phyloP scores from a whole-genome alignment of 768 basidiomycete species.

The Tylopilus intermedius region DNA sequence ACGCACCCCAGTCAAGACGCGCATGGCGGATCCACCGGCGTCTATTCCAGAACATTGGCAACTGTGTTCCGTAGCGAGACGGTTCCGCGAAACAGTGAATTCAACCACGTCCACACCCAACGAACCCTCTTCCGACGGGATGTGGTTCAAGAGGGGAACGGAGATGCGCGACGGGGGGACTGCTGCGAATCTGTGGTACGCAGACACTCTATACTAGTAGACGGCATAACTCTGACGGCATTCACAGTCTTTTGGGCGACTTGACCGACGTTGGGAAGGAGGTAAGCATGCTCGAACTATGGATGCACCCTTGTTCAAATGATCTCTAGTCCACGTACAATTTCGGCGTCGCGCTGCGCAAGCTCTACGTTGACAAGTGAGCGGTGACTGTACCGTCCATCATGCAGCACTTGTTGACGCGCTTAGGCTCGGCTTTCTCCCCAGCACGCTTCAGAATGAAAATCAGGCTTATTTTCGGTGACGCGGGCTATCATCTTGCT shows the following conservation, averaged over 20 bases:
- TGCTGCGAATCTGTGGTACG: slow-evolving; percentile 62
- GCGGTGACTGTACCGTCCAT: slow-evolving; percentile 3
- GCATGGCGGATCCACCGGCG: slow-evolving; percentile 57
- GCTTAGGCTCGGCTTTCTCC: slow-evolving; percentile 59
- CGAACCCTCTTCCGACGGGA: slow-evolving; percentile 17
- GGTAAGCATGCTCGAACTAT: slow-evolving; percentile 32
- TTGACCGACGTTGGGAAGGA: slow-evolving; percentile 53
- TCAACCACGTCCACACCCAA: slow-evolving; percentile 14
- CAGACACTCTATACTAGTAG: not conserved
- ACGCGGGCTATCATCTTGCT: not conserved
- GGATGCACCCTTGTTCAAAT: not conserved
- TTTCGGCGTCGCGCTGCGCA: slow-evolving; percentile 55
- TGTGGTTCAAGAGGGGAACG: slow-evolving; percentile 44
- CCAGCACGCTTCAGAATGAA: slow-evolving; percentile 42
- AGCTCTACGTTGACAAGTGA: slow-evolving; percentile 64
- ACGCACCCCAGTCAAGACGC: slow-evolving; percentile 68
- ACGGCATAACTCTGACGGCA: not conserved
- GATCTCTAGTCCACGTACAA: slow-evolving; percentile 55
- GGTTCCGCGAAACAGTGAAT: slow-evolving; percentile 44
- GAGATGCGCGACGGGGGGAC: slow-evolving; percentile 54
- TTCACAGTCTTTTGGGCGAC: slow-evolving; percentile 53
- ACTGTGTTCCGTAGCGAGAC: slow-evolving; percentile 53
- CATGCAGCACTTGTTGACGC: not conserved
- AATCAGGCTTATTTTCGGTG: slow-evolving; percentile 58
- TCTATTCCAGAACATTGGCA: slow-evolving; percentile 66